A percentile compares a stretch with the other conserved stretches of the same genome.
Evolutionary conservation across 768 basidiomycete genomes (phyloP).

Genomic region (Cubamyces sp.): DNA sequence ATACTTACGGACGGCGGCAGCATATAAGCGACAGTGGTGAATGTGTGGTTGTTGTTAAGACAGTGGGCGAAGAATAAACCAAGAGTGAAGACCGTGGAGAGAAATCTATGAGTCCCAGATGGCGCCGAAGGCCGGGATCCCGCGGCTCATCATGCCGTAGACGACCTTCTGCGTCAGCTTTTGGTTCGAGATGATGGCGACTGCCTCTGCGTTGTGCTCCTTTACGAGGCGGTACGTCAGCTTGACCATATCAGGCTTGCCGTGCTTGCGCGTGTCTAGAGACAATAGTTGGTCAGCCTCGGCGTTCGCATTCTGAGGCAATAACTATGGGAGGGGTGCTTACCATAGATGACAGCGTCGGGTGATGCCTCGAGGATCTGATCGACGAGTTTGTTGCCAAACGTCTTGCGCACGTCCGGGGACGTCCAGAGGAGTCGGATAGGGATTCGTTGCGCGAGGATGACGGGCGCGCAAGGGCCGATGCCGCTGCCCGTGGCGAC

Average conservation of each 20-base stretch:
- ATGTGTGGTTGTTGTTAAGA: no score
- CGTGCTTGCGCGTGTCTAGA: slow-evolving; percentile 39
- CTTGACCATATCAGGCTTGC: slow-evolving; percentile 43
- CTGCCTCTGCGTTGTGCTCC: slow-evolving; percentile 49
- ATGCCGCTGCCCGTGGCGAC: slow-evolving; percentile 65
- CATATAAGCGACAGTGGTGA: no score
- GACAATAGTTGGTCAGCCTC: background rate
- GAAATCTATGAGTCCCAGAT: slow-evolving; percentile 54
- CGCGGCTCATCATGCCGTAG: slow-evolving; percentile 61
- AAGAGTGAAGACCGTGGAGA: background rate
- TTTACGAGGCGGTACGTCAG: slow-evolving; percentile 40
- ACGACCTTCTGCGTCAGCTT: slow-evolving; percentile 59
- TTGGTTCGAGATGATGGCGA: slow-evolving; percentile 63
- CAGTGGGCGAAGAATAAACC: background rate
- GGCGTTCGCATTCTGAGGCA: no score
- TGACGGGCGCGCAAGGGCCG: slow-evolving; percentile 61
- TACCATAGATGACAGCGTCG: slow-evolving; percentile 61
- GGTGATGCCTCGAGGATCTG: slow-evolving; percentile 55
- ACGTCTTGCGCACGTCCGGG: slow-evolving; percentile 62
- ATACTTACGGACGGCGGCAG: no score
- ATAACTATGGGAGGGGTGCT: slow-evolving; percentile 18
- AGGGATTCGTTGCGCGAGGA: slow-evolving; percentile 54
- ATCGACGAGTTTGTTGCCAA: slow-evolving; percentile 63
- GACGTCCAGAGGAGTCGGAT: slow-evolving; percentile 66
- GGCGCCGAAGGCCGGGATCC: slow-evolving; percentile 64